Evolutionary conservation across 2,329 filamentous ascomycete species (phyloP).

Genomic region (Myriosclerotinia curreyana): DNA sequence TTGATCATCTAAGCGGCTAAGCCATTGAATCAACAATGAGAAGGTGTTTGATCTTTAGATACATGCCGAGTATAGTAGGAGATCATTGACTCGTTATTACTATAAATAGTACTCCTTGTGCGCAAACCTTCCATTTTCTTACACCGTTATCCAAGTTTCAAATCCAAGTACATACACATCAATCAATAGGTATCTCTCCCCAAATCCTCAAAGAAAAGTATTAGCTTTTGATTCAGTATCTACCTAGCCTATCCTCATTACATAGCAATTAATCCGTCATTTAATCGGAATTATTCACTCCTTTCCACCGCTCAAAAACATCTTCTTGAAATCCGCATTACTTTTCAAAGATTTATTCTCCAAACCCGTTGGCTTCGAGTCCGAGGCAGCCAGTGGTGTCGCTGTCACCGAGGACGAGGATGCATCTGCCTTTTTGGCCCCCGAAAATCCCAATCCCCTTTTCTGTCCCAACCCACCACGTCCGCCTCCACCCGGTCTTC

Average conservation of each 20-base stretch:
- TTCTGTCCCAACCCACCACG: slow-evolving; percentile 42
- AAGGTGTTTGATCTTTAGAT: too few relatives aligned
- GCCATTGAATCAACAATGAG: too few relatives aligned
- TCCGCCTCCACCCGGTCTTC: slow-evolving; percentile 39
- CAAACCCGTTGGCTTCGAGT: slow-evolving; percentile 17
- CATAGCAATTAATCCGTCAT: not conserved
- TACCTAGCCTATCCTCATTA: not conserved
- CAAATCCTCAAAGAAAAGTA: slow-evolving; percentile 4
- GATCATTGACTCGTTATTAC: too few relatives aligned
- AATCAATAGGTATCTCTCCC: too few relatives aligned
- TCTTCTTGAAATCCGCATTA: slow-evolving; percentile 57
- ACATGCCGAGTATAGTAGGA: too few relatives aligned
- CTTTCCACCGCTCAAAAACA: slow-evolving; percentile 37
- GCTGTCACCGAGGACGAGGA: too few relatives aligned
- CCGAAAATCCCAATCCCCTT: slow-evolving; percentile 38
- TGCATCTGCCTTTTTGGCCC: slow-evolving; percentile 2
- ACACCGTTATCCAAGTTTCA: too few relatives aligned
- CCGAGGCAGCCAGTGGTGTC: slow-evolving; percentile 9
- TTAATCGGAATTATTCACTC: slow-evolving; percentile 19
- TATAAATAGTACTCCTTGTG: too few relatives aligned
- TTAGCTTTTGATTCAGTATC: slow-evolving; percentile 14
- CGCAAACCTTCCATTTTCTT: too few relatives aligned
- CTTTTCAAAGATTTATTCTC: slow-evolving; percentile 44
- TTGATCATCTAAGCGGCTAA: too few relatives aligned
- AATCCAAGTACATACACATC: too few relatives aligned